Conservation (phyloP, 2,329 filamentous ascomycete species). For the Phoma herbarum region DNA sequence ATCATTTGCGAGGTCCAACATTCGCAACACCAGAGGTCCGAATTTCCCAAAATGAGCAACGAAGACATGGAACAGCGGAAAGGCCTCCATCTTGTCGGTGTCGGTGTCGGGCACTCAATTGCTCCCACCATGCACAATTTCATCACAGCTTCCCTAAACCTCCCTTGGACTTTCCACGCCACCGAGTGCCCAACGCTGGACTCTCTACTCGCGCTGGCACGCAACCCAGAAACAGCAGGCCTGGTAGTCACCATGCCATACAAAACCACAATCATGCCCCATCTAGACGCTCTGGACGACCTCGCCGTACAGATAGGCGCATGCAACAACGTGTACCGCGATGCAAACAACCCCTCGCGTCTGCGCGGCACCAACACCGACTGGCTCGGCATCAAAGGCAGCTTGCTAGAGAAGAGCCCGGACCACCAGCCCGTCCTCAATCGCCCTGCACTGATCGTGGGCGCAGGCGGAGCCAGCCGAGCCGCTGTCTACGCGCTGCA, state of each 20-base stretch:
- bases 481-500: constrained; percentile 15
- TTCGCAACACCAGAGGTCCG: not conserved
- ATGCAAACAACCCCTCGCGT: not conserved
- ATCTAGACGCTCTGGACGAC: constrained; percentile 14
- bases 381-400: constrained; percentile 14
- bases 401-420: constrained; percentile 14
- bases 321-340: constrained; percentile 15
- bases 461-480: constrained; percentile 17
- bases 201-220: constrained; percentile 6
- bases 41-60: not conserved
- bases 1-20: not conserved
- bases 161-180: constrained; percentile 15
- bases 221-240: constrained; percentile 9
- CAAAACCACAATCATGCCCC: constrained; percentile 13
- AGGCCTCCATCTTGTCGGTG: constrained; percentile 9
- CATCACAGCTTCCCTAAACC: constrained; percentile 7
- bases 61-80: not conserved
- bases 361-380: constrained; percentile 17
- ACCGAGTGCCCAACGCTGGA: constrained; percentile 13
- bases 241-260: constrained; percentile 19
- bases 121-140: constrained; percentile 18
- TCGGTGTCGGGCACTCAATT: constrained; percentile 17
- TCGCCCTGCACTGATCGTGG: constrained; percentile 14
- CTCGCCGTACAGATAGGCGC: constrained; percentile 11
- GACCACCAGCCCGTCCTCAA: not conserved